These are phyloP conservation scores for Torulaspora gathmanii DNA, from an alignment of 805 yeast species.

Conservation along the genomic window DNA sequence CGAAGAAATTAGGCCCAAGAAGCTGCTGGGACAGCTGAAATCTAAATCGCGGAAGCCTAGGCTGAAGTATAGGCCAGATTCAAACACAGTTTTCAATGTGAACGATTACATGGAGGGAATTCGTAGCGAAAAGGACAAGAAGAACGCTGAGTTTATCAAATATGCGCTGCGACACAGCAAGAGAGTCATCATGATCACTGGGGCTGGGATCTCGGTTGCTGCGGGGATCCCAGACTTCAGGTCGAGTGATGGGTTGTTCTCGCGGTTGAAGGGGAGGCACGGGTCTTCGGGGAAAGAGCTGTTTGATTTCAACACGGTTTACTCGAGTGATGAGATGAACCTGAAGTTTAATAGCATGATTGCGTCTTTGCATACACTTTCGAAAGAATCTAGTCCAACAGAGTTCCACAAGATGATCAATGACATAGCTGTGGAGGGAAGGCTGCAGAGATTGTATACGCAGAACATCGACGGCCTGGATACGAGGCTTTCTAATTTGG, in stretches of 20 bases:
- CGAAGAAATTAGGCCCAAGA: constrained; percentile 20
- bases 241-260: constrained; percentile 72
- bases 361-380: constrained; percentile 52
- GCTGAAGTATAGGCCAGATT: constrained; percentile 43
- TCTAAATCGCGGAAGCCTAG: constrained; percentile 40
- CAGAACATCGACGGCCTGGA: constrained; percentile 87
- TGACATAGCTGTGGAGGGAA: constrained; percentile 53
- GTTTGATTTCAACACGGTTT: constrained; percentile 69
- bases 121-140: constrained; percentile 6
- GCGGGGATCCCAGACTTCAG: constrained; percentile 90
- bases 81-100: constrained; percentile 43
- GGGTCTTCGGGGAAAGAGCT: constrained; percentile 56
- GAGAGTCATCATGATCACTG: constrained; percentile 63
- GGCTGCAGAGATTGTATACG: constrained; percentile 71
- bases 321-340: constrained; percentile 57
- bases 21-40: constrained; percentile 19
- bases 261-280: constrained; percentile 43
- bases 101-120: constrained; percentile 20
- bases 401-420: constrained; percentile 66
- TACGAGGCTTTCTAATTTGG: constrained; percentile 46
- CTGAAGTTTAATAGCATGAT: constrained; percentile 70
- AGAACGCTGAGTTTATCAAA: constrained; percentile 44
- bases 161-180: constrained; percentile 53
- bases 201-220: constrained; percentile 88
- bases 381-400: constrained; percentile 59